Evolutionary conservation across 2,329 filamentous ascomycete species (phyloP), one percentile per base, ranked within the genome.

Genomic region (Neoascochyta sp.): DNA sequence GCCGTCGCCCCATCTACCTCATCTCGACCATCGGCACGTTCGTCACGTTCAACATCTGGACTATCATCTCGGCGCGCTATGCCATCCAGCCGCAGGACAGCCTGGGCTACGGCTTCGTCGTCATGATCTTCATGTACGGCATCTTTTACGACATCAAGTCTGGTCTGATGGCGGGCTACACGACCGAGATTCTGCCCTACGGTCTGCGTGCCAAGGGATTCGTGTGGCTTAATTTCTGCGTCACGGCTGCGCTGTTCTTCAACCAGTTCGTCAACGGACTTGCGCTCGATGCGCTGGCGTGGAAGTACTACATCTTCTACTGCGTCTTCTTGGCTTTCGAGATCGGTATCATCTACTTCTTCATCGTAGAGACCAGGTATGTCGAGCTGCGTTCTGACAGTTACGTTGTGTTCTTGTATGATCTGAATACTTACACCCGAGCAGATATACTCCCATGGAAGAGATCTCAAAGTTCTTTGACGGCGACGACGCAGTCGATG

Each of bases 141-240:
- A 57, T 69, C 35, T 68, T 70, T 52, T 75, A 76, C 62, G 62
- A 67, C 25, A 61, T 75, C 14, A 76, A 71, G 71, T 74, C 72
- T 16, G 70, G 71, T 26, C 65, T 76, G 22, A 64, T 75, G 12
- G 64, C 75, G 42, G 69, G 68, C 31, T 77, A 70, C 48, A 56
- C 61, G 2, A 56, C 61, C 22, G 67, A 71, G 41, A 68, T 70
- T 34, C 52, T 68, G 31, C 66, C 67, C 2, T 70, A 63, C 52
- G 58, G 56, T 23, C 60, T 69, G 24, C 65, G 67, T 15, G 63
- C 65, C 33, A 67, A 68, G 51, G 67, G 67, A n/a, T 35, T 35
- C 18, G 33, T 29, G 3, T 36, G 31, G 25, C 16, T 38, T 9
- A 39, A 33, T 16, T 35, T 36, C 17, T 39, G 29, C 17, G 35